Evolutionary conservation across 495 filamentous ascomycete genomes (phyloP).

Genomic region (Lophiotrema nucula): DNA sequence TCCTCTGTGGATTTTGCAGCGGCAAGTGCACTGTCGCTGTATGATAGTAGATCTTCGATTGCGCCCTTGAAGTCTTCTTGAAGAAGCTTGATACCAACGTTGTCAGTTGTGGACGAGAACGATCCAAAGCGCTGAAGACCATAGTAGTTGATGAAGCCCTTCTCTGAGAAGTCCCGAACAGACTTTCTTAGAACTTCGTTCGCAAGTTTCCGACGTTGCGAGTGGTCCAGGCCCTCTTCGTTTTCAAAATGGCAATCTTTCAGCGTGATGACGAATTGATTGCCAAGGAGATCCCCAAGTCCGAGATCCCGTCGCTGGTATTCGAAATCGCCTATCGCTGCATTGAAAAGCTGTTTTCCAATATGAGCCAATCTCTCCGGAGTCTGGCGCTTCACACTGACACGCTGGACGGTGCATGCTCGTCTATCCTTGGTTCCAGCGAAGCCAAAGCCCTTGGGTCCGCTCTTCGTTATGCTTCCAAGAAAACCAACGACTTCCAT

Average conservation of each 20-base stretch:
- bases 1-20: slow-evolving; percentile 44
- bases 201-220: slow-evolving; percentile 41
- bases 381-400: slow-evolving; percentile 66
- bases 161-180: slow-evolving; percentile 53
- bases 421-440: slow-evolving; percentile 94
- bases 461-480: slow-evolving; percentile 64
- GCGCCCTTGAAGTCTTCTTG: slow-evolving; percentile 76
- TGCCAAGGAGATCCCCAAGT: slow-evolving; percentile 80
- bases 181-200: slow-evolving; percentile 57
- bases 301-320: slow-evolving; percentile 67
- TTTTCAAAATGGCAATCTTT: slow-evolving; percentile 71
- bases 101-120: slow-evolving; percentile 75
- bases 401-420: slow-evolving; percentile 81
- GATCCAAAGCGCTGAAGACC: slow-evolving; percentile 93
- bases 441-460: slow-evolving; percentile 70
- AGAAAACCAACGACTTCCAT: slow-evolving; percentile 84
- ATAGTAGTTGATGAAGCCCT: slow-evolving; percentile 95
- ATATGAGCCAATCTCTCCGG: slow-evolving; percentile 61
- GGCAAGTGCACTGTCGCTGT: slow-evolving; percentile 50
- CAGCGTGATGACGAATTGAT: slow-evolving; percentile 88
- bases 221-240: slow-evolving; percentile 44
- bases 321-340: slow-evolving; percentile 74
- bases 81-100: slow-evolving; percentile 78
- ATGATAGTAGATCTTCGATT: slow-evolving; percentile 68
- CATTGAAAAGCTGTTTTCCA: slow-evolving; percentile 60